Conservation (phyloP, 768 basidiomycete species). For the Rhodocollybia butyracea region DNA sequence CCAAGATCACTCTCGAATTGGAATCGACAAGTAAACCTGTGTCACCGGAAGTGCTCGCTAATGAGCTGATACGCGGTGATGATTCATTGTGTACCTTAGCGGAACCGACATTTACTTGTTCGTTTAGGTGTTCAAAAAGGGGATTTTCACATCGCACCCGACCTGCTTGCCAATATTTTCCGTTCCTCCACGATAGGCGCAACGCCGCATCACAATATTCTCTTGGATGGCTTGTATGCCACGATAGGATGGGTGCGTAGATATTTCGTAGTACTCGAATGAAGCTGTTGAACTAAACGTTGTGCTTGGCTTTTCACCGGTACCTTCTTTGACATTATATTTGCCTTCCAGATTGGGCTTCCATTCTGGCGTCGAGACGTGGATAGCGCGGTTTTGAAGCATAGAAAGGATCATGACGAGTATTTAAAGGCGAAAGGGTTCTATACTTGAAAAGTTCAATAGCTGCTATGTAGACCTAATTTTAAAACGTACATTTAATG, state of each 20-base stretch:
- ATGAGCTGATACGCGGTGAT: conserved; percentile 56
- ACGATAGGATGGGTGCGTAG: conserved; percentile 42
- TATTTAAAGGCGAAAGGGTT: conserved; percentile 46
- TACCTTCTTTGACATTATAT: not conserved
- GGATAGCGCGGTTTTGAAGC: conserved; percentile 42
- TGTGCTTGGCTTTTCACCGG: not conserved
- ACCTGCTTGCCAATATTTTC: conserved; percentile 66
- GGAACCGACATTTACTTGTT: not conserved
- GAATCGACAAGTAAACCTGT: conserved; percentile 69
- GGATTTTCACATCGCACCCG: conserved; percentile 71
- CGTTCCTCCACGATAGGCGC: conserved; percentile 64
- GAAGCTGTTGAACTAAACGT: not conserved
- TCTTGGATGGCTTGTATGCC: conserved; percentile 55
- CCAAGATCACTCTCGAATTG: conserved; percentile 67
- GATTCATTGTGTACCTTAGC: not conserved
- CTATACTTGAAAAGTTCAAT: conserved; percentile 32
- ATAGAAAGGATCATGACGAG: conserved; percentile 42
- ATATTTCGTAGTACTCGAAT: not conserved
- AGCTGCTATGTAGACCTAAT: conserved; percentile 23
- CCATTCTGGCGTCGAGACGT: conserved; percentile 52
- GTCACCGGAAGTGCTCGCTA: conserved; percentile 62
- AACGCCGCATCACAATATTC: conserved; percentile 53
- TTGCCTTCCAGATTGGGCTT: conserved; percentile 37
- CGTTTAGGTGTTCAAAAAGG: conserved; percentile 62
- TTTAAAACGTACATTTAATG: not conserved